Conservation (phyloP, 2,329 filamentous ascomycete genomes). For the Scedosporium aurantiacum region DNA sequence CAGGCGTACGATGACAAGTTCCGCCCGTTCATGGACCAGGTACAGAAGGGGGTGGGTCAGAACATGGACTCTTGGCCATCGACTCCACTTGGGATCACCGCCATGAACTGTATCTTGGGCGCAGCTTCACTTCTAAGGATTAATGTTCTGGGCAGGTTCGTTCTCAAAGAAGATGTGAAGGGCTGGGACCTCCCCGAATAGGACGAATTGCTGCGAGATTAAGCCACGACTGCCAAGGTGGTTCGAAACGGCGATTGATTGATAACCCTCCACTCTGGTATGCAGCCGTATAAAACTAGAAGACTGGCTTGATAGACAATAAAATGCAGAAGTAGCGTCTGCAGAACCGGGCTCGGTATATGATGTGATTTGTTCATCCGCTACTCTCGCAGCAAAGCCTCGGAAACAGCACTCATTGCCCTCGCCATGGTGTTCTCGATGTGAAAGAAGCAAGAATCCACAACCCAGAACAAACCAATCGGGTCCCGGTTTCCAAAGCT, state of each 20-base stretch:
- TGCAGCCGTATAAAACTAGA: too few relatives aligned
- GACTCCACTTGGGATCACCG: slow-evolving; percentile 2
- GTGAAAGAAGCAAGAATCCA: not conserved
- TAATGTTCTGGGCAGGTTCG: slow-evolving; percentile 1
- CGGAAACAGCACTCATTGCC: not conserved
- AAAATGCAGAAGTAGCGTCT: too few relatives aligned
- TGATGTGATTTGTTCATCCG: not conserved
- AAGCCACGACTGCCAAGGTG: not conserved
- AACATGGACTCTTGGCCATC: slow-evolving; percentile 1
- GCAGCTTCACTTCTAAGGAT: slow-evolving; percentile 6
- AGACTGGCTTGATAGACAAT: too few relatives aligned
- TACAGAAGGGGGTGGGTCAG: slow-evolving; percentile 15
- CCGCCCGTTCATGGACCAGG: slow-evolving; percentile 29
- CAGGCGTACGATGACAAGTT: slow-evolving; percentile 31
- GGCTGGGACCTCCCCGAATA: slow-evolving; percentile 9
- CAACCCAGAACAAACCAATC: not conserved
- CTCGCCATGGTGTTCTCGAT: not conserved
- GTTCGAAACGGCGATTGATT: not conserved
- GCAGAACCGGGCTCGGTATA: too few relatives aligned
- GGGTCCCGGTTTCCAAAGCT: not conserved
- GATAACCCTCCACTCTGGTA: too few relatives aligned
- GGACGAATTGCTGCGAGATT: not conserved
- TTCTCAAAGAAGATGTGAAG: slow-evolving; percentile 7
- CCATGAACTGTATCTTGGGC: not conserved
- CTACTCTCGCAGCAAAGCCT: not conserved